phyloP scores from a whole-genome alignment of 768 basidiomycete genomes.

The Termitomyces sp. region DNA sequence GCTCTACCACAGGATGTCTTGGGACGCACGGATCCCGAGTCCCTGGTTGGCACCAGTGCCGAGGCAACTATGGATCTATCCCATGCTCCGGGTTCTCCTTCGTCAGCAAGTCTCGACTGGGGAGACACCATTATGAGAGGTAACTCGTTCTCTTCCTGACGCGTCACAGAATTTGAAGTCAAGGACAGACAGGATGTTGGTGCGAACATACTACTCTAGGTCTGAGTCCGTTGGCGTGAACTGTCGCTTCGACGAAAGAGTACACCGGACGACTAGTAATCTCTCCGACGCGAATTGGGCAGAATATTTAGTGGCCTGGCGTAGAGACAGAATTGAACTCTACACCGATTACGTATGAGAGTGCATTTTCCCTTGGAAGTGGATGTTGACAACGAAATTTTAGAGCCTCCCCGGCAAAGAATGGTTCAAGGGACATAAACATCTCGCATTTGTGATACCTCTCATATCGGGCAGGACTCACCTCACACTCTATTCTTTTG shows the following conservation, averaged over 20 bases:
- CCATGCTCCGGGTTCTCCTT: conserved; percentile 8
- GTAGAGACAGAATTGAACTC: conserved; percentile 69
- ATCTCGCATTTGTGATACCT: conserved; percentile 75
- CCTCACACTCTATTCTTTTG: conserved; percentile 82
- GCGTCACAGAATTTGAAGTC: not conserved
- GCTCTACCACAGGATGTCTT: conserved; percentile 64
- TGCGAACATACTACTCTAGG: conserved; percentile 64
- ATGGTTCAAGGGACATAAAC: conserved; percentile 64
- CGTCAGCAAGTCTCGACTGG: conserved; percentile 22
- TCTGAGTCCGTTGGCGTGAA: conserved; percentile 34
- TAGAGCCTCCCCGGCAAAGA: conserved; percentile 65
- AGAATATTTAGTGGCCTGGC: conserved; percentile 86
- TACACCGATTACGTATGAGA: conserved; percentile 75
- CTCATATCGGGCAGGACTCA: conserved; percentile 54
- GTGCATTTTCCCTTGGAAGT: not conserved
- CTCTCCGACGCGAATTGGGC: conserved; percentile 63
- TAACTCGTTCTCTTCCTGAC: conserved; percentile 22
- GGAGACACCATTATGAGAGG: conserved; percentile 73
- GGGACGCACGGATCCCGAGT: conserved; percentile 42
- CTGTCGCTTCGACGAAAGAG: conserved; percentile 55
- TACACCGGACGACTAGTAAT: conserved; percentile 58
- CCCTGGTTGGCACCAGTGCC: conserved; percentile 58
- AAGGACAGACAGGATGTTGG: conserved; percentile 79
- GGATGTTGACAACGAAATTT: conserved; percentile 8
- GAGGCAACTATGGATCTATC: conserved; percentile 34